phyloP scores from a whole-genome alignment of 116 monocot genomes.

The Papilionanthe hybrid region DNA sequence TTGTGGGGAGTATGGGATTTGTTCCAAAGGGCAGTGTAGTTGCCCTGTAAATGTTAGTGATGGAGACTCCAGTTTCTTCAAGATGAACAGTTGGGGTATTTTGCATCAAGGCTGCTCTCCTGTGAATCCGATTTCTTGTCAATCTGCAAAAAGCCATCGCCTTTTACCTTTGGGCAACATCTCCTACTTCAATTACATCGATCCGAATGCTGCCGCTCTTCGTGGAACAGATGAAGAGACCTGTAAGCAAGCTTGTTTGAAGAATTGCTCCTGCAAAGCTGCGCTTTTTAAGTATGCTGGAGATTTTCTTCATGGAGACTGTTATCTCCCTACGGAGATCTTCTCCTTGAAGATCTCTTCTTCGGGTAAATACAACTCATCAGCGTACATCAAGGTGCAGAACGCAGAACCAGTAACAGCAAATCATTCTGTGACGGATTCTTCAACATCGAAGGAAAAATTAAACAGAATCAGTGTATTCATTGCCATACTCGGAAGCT shows the following conservation, averaged over 20 bases:
- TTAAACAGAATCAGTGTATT: neutral
- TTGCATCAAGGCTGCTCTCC: constrained; percentile 17
- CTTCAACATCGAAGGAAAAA: neutral
- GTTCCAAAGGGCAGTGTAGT: constrained; percentile 25
- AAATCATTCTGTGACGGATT: neutral
- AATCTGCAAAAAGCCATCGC: constrained; percentile 11
- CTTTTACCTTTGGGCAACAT: constrained; percentile 30
- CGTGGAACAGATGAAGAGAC: constrained; percentile 12
- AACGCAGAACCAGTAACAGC: neutral
- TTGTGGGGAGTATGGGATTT: constrained; percentile 43
- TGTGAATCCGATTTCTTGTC: constrained; percentile 19
- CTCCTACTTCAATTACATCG: constrained; percentile 41
- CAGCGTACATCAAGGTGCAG: constrained; percentile 11
- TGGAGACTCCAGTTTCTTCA: constrained; percentile 10
- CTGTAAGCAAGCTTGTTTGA: constrained; percentile 40
- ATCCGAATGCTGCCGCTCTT: neutral
- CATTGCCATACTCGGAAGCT: neutral
- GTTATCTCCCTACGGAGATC: constrained; percentile 6
- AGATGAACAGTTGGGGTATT: neutral
- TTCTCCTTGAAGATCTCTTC: constrained; percentile 1
- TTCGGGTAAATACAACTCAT: neutral
- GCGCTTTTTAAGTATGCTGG: constrained; percentile 20
- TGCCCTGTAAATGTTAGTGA: constrained; percentile 27
- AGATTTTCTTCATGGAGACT: constrained; percentile 16
- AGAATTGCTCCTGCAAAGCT: constrained; percentile 41